Percentiles rank a stretch among this genome's conserved stretches.
phyloP scores from a whole-genome alignment of 1,284 basidiomycete species.

The Tylopilus orsonianus region DNA sequence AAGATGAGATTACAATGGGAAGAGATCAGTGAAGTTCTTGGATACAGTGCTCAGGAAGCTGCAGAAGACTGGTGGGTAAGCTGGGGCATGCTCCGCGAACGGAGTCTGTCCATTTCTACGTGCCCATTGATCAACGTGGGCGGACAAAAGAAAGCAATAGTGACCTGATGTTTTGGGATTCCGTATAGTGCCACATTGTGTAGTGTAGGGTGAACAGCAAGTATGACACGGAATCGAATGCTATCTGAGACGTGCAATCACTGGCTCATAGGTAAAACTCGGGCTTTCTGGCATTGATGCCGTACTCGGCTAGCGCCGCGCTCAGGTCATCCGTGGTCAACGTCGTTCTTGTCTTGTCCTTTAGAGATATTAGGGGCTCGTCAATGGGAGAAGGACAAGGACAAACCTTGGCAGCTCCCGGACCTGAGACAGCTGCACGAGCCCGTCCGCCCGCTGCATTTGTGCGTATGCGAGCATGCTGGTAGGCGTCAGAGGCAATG shows the following conservation, averaged over 20 bases:
- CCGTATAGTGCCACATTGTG: not conserved
- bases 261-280: constrained; percentile 74
- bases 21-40: constrained; percentile 37
- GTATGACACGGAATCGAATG: constrained; percentile 1
- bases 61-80: constrained; percentile 44
- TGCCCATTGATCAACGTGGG: not conserved
- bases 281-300: constrained; percentile 90
- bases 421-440: constrained; percentile 52
- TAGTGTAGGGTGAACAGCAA: not conserved
- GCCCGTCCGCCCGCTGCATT: constrained; percentile 71
- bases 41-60: constrained; percentile 40
- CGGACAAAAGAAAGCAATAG: not conserved
- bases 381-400: not conserved
- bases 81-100: constrained; percentile 36
- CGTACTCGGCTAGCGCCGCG: constrained; percentile 91
- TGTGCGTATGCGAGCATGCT: constrained; percentile 93
- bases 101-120: constrained; percentile 13
- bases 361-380: constrained; percentile 1
- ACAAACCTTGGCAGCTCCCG: constrained; percentile 62
- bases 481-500: constrained; percentile 95
- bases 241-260: not conserved
- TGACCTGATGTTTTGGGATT: not conserved
- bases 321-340: constrained; percentile 97
- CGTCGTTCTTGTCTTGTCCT: constrained; percentile 95
- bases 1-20: constrained; percentile 39